These are phyloP conservation scores for Dioszegia crocea DNA, from an alignment of 768 basidiomycete genomes.

Conservation along the genomic window DNA sequence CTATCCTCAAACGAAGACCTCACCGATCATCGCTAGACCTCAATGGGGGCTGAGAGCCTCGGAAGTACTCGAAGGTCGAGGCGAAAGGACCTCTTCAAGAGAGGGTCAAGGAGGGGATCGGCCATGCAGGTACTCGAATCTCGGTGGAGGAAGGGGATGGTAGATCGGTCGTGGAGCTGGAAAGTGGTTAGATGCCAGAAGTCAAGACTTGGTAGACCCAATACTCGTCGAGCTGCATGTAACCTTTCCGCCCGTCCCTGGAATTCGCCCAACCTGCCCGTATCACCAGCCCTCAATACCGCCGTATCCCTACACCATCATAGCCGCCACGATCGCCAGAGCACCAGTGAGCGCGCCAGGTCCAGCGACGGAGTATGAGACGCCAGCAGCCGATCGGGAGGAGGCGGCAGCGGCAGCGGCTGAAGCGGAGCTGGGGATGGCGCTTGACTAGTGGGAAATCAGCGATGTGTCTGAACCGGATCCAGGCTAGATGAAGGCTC, in stretches of 20 bases:
- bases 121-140: no score
- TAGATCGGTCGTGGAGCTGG: no score
- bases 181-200: no score
- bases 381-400: not conserved
- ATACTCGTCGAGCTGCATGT: no score
- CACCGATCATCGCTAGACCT: not conserved
- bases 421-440: not conserved
- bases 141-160: no score
- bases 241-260: no score
- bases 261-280: not conserved
- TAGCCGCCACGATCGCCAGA: not conserved
- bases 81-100: no score
- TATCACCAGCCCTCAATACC: not conserved
- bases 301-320: not conserved
- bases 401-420: not conserved
- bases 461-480: not conserved
- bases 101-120: no score
- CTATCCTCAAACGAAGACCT: not conserved
- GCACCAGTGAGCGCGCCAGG: constrained; percentile 1
- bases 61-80: no score
- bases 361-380: no score
- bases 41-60: not conserved
- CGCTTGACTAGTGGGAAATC: not conserved
- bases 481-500: no score
- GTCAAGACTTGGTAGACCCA: no score